A percentile compares a stretch with the other conserved stretches of the same genome.
Conservation (phyloP, 345 rosid genomes). For the Leavenworthia alabamica region DNA sequence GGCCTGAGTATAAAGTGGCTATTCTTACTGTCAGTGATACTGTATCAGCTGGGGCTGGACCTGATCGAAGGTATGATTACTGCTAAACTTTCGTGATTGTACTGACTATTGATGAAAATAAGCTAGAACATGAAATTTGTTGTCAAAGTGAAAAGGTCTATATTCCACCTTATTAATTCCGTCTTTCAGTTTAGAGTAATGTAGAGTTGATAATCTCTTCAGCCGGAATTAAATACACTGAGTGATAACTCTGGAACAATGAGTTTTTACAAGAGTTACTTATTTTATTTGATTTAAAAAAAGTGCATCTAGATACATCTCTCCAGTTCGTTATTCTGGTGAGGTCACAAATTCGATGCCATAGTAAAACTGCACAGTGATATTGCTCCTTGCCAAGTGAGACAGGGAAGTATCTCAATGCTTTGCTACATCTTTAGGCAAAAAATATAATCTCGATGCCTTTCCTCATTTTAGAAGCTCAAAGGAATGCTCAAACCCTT, state of each 20-base stretch:
- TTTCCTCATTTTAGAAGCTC: not conserved
- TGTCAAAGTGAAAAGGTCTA: slow-evolving; percentile 17
- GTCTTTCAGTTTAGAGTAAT: slow-evolving; percentile 15
- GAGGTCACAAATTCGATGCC: slow-evolving; percentile 83
- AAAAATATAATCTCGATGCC: not conserved
- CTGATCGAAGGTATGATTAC: slow-evolving; percentile 70
- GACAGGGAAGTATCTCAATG: slow-evolving; percentile 37
- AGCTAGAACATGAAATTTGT: slow-evolving; percentile 1
- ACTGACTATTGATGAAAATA: not conserved
- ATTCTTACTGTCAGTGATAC: slow-evolving; percentile 88
- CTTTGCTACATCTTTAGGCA: slow-evolving; percentile 48
- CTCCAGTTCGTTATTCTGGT: slow-evolving; percentile 55
- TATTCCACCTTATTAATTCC: slow-evolving; percentile 27
- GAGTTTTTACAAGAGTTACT: not conserved
- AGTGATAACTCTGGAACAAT: slow-evolving; percentile 28
- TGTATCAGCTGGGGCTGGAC: slow-evolving; percentile 79
- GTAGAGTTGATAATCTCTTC: slow-evolving; percentile 33
- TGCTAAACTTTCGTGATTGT: slow-evolving; percentile 10
- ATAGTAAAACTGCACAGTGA: slow-evolving; percentile 51
- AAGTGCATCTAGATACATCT: slow-evolving; percentile 81
- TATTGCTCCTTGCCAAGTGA: slow-evolving; percentile 54
- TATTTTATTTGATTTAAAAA: not conserved
- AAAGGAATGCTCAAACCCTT: not conserved
- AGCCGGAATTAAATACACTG: slow-evolving; percentile 25
- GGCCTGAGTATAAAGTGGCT: slow-evolving; percentile 52